Evolutionary conservation across 768 basidiomycete species (phyloP).

Genomic region (Podaxis carcinomalis): DNA sequence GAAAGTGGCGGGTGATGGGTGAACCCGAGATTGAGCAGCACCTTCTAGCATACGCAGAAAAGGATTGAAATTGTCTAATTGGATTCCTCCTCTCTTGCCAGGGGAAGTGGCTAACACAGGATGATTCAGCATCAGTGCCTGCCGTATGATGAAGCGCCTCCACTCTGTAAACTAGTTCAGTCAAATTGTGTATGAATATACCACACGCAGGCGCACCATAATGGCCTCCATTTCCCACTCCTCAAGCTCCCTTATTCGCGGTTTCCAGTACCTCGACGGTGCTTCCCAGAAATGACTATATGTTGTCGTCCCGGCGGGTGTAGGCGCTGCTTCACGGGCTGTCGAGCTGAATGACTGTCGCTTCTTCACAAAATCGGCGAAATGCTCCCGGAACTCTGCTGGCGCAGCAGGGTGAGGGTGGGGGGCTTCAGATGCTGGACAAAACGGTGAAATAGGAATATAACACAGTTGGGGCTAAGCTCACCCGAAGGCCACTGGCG

Average conservation of each 20-base stretch:
- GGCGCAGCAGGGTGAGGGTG: slow-evolving; percentile 68
- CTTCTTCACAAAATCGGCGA: slow-evolving; percentile 39
- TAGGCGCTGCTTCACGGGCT: slow-evolving; percentile 10
- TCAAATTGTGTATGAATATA: background rate
- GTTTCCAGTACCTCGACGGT: slow-evolving; percentile 54
- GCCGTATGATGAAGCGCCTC: slow-evolving; percentile 65
- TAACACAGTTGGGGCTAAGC: slow-evolving; percentile 12
- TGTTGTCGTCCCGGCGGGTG: slow-evolving; percentile 4
- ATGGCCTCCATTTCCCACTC: slow-evolving; percentile 64
- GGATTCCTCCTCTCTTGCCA: slow-evolving; percentile 3
- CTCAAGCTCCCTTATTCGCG: slow-evolving; percentile 42
- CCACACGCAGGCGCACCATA: slow-evolving; percentile 38
- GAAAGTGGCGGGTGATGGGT: slow-evolving; percentile 75
- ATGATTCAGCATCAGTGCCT: slow-evolving; percentile 22
- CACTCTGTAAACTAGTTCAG: slow-evolving; percentile 40
- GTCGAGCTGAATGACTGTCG: slow-evolving; percentile 23
- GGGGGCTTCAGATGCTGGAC: slow-evolving; percentile 31
- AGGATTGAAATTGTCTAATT: slow-evolving; percentile 47
- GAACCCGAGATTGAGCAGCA: slow-evolving; percentile 77
- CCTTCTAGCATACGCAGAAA: slow-evolving; percentile 84
- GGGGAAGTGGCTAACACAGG: slow-evolving; percentile 12
- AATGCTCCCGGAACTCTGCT: slow-evolving; percentile 49
- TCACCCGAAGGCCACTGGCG: slow-evolving; percentile 45
- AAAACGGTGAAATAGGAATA: slow-evolving; percentile 5
- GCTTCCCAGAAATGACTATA: slow-evolving; percentile 64